A percentile compares a stretch with the other conserved stretches of the same genome.
phyloP scores from a whole-genome alignment of 2,329 filamentous ascomycete species.

The Aureobasidium uvarum region DNA sequence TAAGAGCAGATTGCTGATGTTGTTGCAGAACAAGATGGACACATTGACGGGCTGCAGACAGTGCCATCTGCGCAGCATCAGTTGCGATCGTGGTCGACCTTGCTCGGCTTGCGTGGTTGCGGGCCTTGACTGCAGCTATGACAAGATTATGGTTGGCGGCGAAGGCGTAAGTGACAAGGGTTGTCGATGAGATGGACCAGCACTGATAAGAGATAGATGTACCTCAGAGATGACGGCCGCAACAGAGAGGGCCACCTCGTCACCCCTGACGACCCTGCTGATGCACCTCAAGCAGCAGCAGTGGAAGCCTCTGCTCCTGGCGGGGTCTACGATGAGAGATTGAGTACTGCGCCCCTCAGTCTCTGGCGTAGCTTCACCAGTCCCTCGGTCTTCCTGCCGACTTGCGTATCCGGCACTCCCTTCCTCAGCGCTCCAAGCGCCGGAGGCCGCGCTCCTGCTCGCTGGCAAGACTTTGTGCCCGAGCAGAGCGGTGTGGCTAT shows the following conservation, averaged over 20 bases:
- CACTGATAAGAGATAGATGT: background rate
- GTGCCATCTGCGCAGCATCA: background rate
- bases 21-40: background rate
- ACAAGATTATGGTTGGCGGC: background rate
- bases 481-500: background rate
- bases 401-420: background rate
- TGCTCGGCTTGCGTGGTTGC: background rate
- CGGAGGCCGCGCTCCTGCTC: background rate
- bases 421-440: background rate
- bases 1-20: background rate
- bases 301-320: background rate
- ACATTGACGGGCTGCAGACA: background rate
- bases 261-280: background rate
- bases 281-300: background rate
- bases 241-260: slow-evolving; percentile 1
- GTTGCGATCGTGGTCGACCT: background rate
- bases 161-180: background rate
- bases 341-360: background rate
- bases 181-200: background rate
- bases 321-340: background rate
- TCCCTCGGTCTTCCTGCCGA: background rate
- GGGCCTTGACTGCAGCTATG: background rate
- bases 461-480: background rate
- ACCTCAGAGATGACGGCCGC: slow-evolving; percentile 1
- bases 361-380: background rate